Evolutionary conservation across 129 eudicot genomes (phyloP).

Genomic region (Ambrosia trifida): DNA sequence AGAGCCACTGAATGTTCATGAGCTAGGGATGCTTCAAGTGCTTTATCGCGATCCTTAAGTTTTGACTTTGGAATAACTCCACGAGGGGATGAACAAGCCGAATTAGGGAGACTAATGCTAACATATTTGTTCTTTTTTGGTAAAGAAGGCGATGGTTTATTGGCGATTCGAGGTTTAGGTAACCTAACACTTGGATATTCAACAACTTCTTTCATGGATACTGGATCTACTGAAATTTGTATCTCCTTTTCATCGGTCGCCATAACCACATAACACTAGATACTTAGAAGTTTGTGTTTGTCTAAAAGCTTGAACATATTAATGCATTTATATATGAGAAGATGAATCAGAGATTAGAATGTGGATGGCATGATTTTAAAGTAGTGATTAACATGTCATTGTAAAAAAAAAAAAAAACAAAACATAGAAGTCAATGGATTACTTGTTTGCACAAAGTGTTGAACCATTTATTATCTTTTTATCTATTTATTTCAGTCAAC

Average conservation of each 20-base stretch:
- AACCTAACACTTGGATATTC: slow-evolving; percentile 1
- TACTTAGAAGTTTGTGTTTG: not conserved
- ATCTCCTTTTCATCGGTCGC: slow-evolving; percentile 41
- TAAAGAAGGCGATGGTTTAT: slow-evolving; percentile 27
- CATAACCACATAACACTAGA: not conserved
- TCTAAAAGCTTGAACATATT: not conserved
- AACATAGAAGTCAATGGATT: not conserved
- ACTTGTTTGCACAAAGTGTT: not conserved
- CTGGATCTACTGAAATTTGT: slow-evolving; percentile 76
- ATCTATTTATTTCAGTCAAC: too few relatives aligned
- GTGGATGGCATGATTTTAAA: not conserved
- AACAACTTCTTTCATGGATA: slow-evolving; percentile 50
- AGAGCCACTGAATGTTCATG: slow-evolving; percentile 67
- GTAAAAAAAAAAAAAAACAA: not conserved
- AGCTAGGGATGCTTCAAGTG: slow-evolving; percentile 24
- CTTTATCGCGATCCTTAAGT: slow-evolving; percentile 14
- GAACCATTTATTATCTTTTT: not conserved
- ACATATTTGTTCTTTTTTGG: slow-evolving; percentile 48
- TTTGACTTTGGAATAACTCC: slow-evolving; percentile 36
- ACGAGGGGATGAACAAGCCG: slow-evolving; percentile 60
- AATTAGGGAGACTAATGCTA: slow-evolving; percentile 73
- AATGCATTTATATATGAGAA: not conserved
- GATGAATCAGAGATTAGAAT: not conserved
- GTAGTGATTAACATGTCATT: not conserved
- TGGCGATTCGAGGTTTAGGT: not conserved